Evolutionary conservation across 202 grass and related monocot genomes (phyloP).

Genomic region (Sporobolus alterniflorus): DNA sequence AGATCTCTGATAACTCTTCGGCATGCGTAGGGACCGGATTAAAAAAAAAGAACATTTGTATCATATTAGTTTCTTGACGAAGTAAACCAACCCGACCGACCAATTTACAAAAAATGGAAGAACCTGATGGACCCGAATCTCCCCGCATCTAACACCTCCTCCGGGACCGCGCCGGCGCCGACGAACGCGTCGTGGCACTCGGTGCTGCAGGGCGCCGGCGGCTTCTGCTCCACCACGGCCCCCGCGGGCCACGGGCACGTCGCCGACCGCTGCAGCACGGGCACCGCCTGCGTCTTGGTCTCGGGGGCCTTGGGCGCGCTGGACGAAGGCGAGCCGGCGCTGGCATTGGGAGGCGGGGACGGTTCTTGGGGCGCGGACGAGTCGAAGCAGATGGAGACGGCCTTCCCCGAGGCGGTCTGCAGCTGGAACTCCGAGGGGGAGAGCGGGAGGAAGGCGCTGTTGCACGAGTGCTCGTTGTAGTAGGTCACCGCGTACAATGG

Average conservation of each 20-base stretch:
- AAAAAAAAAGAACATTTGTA: slow-evolving; percentile 44
- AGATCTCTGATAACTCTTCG: slow-evolving; percentile 31
- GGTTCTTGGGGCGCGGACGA: slow-evolving; percentile 47
- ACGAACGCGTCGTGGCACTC: slow-evolving; percentile 44
- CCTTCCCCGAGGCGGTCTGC: slow-evolving; percentile 55
- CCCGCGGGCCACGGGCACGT: slow-evolving; percentile 38
- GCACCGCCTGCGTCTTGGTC: slow-evolving; percentile 3
- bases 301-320: slow-evolving; percentile 25
- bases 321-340: slow-evolving; percentile 48
- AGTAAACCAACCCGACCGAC: slow-evolving; percentile 34
- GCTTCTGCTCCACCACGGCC: slow-evolving; percentile 43
- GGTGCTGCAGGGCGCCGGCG: slow-evolving; percentile 44
- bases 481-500: slow-evolving; percentile 74
- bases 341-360: slow-evolving; percentile 1
- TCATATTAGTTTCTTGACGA: slow-evolving; percentile 62
- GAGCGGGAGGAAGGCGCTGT: slow-evolving; percentile 59
- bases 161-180: slow-evolving; percentile 26
- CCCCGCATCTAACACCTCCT: slow-evolving; percentile 58
- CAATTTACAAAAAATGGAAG: slow-evolving; percentile 78
- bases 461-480: slow-evolving; percentile 73
- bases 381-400: slow-evolving; percentile 71
- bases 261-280: slow-evolving; percentile 28
- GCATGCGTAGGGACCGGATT: slow-evolving; percentile 23
- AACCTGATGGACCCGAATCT: slow-evolving; percentile 64
- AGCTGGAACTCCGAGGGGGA: slow-evolving; percentile 56